Base-by-base conservation (phyloP, 2,329 filamentous ascomycete species). In the Trichoderma simmonsii region DNA sequence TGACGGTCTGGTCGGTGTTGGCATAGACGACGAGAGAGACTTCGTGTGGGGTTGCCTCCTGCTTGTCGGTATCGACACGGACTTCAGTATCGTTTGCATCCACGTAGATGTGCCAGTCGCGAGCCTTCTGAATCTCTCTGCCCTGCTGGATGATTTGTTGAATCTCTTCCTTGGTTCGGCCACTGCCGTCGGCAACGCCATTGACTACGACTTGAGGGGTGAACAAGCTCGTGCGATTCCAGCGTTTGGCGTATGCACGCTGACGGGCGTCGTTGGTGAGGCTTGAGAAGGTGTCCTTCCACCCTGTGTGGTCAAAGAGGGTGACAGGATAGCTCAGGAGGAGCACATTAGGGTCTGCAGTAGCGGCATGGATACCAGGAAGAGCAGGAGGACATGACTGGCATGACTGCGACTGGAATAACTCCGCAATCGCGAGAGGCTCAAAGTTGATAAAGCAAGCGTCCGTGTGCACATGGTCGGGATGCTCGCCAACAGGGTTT, bases 391-490 rank as follows among this genome's bases (percentile, higher is more conserved):
- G 66, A 3, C 66, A 69, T 32, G 66, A 61, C 26, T 61, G 36
- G 66, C 66, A 69, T 1, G 66, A 69, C 54, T 69, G 66, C 66
- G 66, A 69, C 34, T 69, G 66, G 56, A 69, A 69, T n/a, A 69
- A 36, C 66, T 69, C 66, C 34, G 56, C 66, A 36, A 61, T n/a
- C 9, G 66, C 66, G n/a, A 69, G 66, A 51, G 66, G 66, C 56
- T 69, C 66, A 51, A 69, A 69, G 36, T 21, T 30, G 56, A 69
- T 43, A 28, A 69, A 69, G 56, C 66, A 69, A 3, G 66, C 66
- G 34, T 61, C 56, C n/a, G 66, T 69, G n/a, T 69, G 66, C 21
- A 60, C 66, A 36, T 69, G 66, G 26, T 69, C 66, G 36, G 66
- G 36, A 36, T 69, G 66, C 6, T 69, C 66, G 28, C 66, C 66